Percentiles rank a stretch among this genome's conserved stretches.
Conservation (phyloP, 306 rosid species). For the Rosa chinensis region DNA sequence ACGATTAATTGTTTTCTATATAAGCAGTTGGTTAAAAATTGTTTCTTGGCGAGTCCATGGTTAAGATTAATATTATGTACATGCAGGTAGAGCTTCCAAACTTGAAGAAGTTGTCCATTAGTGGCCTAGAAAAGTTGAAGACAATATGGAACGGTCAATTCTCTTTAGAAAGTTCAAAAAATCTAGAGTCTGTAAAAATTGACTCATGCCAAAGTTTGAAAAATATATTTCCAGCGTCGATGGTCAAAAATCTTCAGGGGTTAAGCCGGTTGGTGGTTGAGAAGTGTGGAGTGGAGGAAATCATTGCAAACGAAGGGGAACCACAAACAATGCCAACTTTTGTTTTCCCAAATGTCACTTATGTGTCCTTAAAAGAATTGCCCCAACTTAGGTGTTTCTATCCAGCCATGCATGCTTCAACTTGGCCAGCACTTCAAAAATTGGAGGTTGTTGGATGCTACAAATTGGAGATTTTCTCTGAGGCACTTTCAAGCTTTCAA, state of each 20-base stretch:
- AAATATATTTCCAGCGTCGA: slow-evolving; percentile 20
- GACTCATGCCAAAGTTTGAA: slow-evolving; percentile 1
- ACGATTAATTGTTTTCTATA: too few species aligned
- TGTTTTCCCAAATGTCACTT: background rate
- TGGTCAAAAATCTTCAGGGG: background rate
- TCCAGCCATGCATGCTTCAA: slow-evolving; percentile 1
- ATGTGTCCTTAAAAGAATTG: background rate
- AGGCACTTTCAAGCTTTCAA: background rate
- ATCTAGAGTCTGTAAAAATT: too few species aligned
- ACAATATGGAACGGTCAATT: too few species aligned
- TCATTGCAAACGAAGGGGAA: slow-evolving; percentile 16
- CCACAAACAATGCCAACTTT: background rate
- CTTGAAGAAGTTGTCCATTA: too few species aligned
- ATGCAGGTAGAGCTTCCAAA: too few species aligned
- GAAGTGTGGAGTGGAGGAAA: slow-evolving; percentile 22
- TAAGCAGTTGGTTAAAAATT: too few species aligned
- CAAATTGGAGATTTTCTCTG: background rate
- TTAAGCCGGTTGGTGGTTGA: slow-evolving; percentile 21
- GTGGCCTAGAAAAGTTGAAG: too few species aligned
- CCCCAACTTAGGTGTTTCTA: slow-evolving; percentile 20
- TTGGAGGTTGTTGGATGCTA: background rate
- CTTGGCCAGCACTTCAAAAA: slow-evolving; percentile 11
- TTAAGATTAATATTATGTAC: too few species aligned
- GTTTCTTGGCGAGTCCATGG: too few species aligned
- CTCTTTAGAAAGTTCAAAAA: too few species aligned